phyloP scores from a whole-genome alignment of 768 basidiomycete species.

The Phylloporus scabripes region DNA sequence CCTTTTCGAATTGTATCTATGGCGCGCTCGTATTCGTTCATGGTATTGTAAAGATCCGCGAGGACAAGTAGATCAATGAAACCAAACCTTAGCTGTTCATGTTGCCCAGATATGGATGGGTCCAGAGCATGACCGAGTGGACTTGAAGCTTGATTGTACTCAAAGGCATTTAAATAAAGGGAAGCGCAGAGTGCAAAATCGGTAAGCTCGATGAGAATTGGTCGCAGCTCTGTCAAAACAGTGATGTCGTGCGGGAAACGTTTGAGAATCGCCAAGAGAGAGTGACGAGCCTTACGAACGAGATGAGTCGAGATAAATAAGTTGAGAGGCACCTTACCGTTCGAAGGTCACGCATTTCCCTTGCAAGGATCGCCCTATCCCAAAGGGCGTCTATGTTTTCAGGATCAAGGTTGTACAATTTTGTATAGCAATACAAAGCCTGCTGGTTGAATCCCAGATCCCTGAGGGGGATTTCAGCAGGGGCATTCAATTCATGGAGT shows the following conservation, averaged over 20 bases:
- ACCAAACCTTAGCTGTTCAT: slow-evolving; percentile 8
- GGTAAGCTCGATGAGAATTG: slow-evolving; percentile 44
- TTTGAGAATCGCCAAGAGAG: slow-evolving; percentile 23
- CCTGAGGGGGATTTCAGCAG: slow-evolving; percentile 50
- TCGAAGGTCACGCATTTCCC: slow-evolving; percentile 63
- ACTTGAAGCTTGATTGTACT: slow-evolving; percentile 49
- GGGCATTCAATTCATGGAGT: slow-evolving; percentile 46
- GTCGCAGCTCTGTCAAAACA: slow-evolving; percentile 71
- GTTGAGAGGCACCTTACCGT: slow-evolving; percentile 41
- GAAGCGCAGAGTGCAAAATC: slow-evolving; percentile 60
- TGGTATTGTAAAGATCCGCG: slow-evolving; percentile 74
- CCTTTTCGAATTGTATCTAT: slow-evolving; percentile 68
- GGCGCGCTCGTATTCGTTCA: slow-evolving; percentile 63
- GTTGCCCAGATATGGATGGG: slow-evolving; percentile 3
- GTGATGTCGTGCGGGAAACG: slow-evolving; percentile 60
- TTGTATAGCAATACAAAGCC: slow-evolving; percentile 87
- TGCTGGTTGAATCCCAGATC: slow-evolving; percentile 74
- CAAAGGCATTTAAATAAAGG: slow-evolving; percentile 71
- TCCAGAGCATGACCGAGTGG: slow-evolving; percentile 38
- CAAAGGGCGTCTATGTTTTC: slow-evolving; percentile 80
- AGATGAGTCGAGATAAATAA: background rate
- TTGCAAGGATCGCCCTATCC: slow-evolving; percentile 82
- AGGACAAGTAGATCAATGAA: slow-evolving; percentile 71
- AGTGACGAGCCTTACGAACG: slow-evolving; percentile 22
- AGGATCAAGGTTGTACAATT: slow-evolving; percentile 73